phyloP scores from a whole-genome alignment of 108 stramenopile genomes.

The Cylindrotheca fusiformis region DNA sequence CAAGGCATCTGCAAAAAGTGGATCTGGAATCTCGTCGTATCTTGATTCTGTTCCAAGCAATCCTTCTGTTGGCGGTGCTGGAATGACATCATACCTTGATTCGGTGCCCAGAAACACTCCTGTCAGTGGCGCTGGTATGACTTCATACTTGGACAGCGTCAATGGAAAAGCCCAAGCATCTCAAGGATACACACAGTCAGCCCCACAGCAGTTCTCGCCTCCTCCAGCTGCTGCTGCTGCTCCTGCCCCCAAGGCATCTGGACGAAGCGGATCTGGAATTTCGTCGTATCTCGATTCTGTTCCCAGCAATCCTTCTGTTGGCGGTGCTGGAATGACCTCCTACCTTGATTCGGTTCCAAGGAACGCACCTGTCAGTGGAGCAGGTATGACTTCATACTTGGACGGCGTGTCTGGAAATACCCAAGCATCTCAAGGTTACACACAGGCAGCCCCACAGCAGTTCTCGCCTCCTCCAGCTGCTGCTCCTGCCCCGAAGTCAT shows the following conservation, averaged over 20 bases:
- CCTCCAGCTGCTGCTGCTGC: conserved; percentile 9
- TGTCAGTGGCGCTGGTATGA: conserved; percentile 28
- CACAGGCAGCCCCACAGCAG: conserved; percentile 7
- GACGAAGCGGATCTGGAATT: conserved; percentile 28
- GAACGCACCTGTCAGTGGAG: conserved; percentile 17
- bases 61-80: conserved; percentile 7
- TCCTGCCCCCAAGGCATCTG: conserved; percentile 4
- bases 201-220: conserved; percentile 6
- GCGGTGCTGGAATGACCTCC: conserved; percentile 20
- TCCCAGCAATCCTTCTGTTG: conserved; percentile 1
- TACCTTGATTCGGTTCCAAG: conserved; percentile 23
- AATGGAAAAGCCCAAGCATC: conserved; percentile 10
- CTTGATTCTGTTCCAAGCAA: conserved; percentile 28
- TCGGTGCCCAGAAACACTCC: not conserved
- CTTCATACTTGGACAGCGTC: conserved; percentile 20
- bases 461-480: conserved; percentile 22
- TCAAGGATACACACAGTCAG: not conserved
- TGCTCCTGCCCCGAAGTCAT: conserved; percentile 15
- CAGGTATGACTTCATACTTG: conserved; percentile 14
- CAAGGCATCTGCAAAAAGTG: conserved; percentile 13
- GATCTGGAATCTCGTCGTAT: conserved; percentile 25
- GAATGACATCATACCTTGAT: conserved; percentile 19
- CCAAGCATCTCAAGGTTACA: conserved; percentile 7
- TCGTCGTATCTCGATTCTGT: conserved; percentile 10
- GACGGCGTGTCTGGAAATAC: conserved; percentile 11